Conservation (phyloP, 805 yeast species). For the Cyberlindnera subsufficiens region DNA sequence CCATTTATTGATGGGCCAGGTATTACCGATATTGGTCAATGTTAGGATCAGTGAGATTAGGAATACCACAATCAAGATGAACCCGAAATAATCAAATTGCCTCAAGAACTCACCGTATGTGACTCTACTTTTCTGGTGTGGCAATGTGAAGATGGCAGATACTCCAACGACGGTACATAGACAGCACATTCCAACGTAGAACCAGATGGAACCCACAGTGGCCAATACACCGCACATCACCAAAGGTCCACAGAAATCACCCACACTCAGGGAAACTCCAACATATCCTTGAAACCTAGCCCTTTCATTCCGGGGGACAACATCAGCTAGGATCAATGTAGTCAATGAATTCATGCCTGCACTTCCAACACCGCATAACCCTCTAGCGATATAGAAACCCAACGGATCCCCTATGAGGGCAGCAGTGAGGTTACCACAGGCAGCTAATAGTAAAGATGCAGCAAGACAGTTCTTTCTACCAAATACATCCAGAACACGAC, state of each 20-base stretch:
- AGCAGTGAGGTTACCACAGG: slow-evolving; percentile 40
- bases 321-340: slow-evolving; percentile 47
- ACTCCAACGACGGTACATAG: slow-evolving; percentile 27
- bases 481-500: slow-evolving; percentile 50
- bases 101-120: neutral
- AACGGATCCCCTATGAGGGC: slow-evolving; percentile 41
- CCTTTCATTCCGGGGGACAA: slow-evolving; percentile 43
- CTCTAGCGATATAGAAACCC: slow-evolving; percentile 44
- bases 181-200: slow-evolving; percentile 34
- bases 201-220: slow-evolving; percentile 41
- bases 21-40: slow-evolving; percentile 7
- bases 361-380: slow-evolving; percentile 49
- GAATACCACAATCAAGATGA: slow-evolving; percentile 2
- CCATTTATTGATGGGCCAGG: slow-evolving; percentile 2
- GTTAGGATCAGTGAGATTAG: slow-evolving; percentile 6
- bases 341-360: slow-evolving; percentile 47
- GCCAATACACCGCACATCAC: slow-evolving; percentile 45
- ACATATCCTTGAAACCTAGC: slow-evolving; percentile 52
- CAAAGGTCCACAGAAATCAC: slow-evolving; percentile 52
- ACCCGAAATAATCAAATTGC: slow-evolving; percentile 7
- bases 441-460: slow-evolving; percentile 32
- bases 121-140: neutral
- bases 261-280: slow-evolving; percentile 44
- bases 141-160: slow-evolving; percentile 1
- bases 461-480: slow-evolving; percentile 43